phyloP scores from a whole-genome alignment of 78 protist genomes.

The Emiliania huxleyi region DNA sequence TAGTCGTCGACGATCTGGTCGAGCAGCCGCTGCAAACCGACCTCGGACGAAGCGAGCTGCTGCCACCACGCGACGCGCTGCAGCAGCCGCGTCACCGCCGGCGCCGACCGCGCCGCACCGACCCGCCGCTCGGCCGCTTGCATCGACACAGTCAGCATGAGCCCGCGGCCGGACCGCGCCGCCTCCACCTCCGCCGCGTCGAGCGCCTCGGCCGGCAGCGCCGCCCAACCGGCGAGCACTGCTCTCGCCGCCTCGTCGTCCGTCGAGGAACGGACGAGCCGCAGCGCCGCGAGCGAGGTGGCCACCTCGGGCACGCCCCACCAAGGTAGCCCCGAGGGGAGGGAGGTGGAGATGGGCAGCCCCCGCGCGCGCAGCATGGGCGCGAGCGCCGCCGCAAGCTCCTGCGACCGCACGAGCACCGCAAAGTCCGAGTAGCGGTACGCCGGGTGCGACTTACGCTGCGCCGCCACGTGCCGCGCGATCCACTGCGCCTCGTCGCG shows the following conservation, averaged over 20 bases:
- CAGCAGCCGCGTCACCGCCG: not conserved
- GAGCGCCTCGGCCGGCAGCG: not conserved
- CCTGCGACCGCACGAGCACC: slow-evolving; percentile 9
- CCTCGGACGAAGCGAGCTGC: not conserved
- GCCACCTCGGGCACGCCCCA: not conserved
- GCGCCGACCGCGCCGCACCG: not conserved
- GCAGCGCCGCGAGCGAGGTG: not conserved
- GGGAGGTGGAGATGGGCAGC: not conserved
- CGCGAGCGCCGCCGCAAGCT: not conserved
- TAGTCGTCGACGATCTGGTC: not conserved
- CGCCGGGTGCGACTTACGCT: not conserved
- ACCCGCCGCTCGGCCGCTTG: not conserved
- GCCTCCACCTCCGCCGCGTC: not conserved
- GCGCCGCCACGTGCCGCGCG: not conserved
- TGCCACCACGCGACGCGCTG: not conserved
- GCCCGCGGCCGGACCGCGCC: not conserved
- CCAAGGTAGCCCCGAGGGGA: not conserved
- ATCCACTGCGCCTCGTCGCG: not conserved
- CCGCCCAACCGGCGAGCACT: not conserved
- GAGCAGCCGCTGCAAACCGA: not conserved
- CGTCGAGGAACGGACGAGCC: not conserved
- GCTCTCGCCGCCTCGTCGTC: not conserved
- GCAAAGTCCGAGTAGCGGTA: not conserved
- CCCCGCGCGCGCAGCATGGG: not conserved
- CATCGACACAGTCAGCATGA: not conserved